Base-by-base conservation (phyloP, 352 stramenopile genomes). In the Elongisporangium senticosum region DNA sequence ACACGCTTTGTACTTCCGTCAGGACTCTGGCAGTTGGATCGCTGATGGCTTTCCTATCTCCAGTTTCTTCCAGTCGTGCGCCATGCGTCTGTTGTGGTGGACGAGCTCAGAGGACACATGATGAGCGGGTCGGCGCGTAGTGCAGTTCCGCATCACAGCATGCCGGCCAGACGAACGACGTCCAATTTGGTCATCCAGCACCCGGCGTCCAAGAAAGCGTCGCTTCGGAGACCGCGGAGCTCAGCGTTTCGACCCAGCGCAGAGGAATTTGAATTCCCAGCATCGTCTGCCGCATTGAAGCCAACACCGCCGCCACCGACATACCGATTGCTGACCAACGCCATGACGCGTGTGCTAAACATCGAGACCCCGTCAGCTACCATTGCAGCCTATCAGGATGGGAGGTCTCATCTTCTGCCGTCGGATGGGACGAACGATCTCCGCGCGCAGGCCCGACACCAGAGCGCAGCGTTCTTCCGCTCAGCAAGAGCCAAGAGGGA, bases 141-240 rank as follows among this genome's bases (percentile, higher is more conserved):
- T 37, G 5, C 55, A 61, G 47, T 24, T 24, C 11, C 22, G 47
- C n/a, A 2, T 39, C 4, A 50, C 0, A 6, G 24, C 24, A 24
- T n/a, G 2, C 43, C 26, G 2, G 24, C 7, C 11, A 11, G 23
- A 19, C 26, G 28, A 19, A 15, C 55, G 33, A 7, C 55, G 8
- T 55, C 55, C 6, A 61, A 33, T 21, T 24, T 61, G 43, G 26
- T 61, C 55, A 61, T 61, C 47, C 55, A 61, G 26, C 55, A 61
- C 13, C 33, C 15, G 2, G 11, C 33, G 10, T 10, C 33, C 13
- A 43, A 43, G 33, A 43, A 43, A 43, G 2, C 33, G 13, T 14
- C 48, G 19, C 10, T 51, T 6, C 48, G 33, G n/a, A 7, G 17
- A 33, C 23, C 28, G 26, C 15, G 14, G 17, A n/a, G 17, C 5